Percentiles rank a stretch among this genome's conserved stretches.
phyloP scores from a whole-genome alignment of 1,139 yeast genomes.

The Saccharomyces hybrid region DNA sequence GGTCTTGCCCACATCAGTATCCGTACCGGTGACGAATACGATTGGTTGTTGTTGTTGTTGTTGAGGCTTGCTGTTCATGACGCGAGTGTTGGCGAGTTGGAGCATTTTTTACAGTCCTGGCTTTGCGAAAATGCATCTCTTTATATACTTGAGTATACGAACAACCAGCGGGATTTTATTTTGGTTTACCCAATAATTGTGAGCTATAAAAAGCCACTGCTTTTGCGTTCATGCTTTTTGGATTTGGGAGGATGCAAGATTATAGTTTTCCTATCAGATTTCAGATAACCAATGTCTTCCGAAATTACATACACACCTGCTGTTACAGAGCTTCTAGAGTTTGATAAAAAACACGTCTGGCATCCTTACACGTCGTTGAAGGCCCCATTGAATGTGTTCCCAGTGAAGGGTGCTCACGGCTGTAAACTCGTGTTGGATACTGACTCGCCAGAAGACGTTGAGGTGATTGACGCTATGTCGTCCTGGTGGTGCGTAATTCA shows the following conservation, averaged over 20 bases:
- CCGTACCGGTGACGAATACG: slow-evolving; percentile 33
- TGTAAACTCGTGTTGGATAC: slow-evolving; percentile 19
- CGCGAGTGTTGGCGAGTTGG: background rate
- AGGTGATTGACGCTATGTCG: slow-evolving; percentile 32
- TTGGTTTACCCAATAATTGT: background rate
- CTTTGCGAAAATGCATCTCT: slow-evolving; percentile 1
- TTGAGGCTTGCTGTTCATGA: background rate
- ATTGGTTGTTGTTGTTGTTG: slow-evolving; percentile 5
- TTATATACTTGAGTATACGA: background rate
- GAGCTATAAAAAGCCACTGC: background rate
- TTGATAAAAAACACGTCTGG: slow-evolving; percentile 31
- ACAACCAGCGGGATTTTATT: slow-evolving; percentile 1
- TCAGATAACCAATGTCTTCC: background rate
- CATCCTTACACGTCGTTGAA: slow-evolving; percentile 32
- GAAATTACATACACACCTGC: slow-evolving; percentile 6
- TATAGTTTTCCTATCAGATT: background rate
- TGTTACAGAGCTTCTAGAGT: slow-evolving; percentile 13
- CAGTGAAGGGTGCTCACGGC: slow-evolving; percentile 28
- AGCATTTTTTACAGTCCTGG: slow-evolving; percentile 4
- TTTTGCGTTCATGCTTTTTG: background rate
- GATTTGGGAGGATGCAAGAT: background rate
- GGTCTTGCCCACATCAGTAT: slow-evolving; percentile 34
- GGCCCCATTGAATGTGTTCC: slow-evolving; percentile 27
- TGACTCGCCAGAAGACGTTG: slow-evolving; percentile 7
- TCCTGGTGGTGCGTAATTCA: slow-evolving; percentile 35